Evolutionary conservation across 768 basidiomycete genomes (phyloP).

Genomic region (Tricholomella constricta): DNA sequence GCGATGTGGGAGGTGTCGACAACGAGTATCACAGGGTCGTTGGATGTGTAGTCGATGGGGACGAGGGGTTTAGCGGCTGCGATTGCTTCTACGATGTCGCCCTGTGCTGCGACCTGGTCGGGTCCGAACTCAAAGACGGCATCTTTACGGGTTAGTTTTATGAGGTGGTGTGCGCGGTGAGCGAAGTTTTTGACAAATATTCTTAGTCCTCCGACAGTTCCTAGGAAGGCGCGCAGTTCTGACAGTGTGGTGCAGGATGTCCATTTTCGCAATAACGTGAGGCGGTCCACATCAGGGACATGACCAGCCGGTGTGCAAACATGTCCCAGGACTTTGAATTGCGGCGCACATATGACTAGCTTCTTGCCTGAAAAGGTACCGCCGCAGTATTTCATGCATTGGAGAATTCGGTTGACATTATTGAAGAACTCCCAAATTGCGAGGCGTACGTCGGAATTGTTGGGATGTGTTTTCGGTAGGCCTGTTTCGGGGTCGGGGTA

Average conservation of each 20-base stretch:
- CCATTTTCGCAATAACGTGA: too few species aligned
- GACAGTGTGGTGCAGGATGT: too few species aligned
- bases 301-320: too few species aligned
- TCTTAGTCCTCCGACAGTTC: slow-evolving; percentile 31
- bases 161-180: slow-evolving; percentile 27
- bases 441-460: slow-evolving; percentile 34
- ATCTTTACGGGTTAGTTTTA: slow-evolving; percentile 20
- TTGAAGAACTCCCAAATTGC: slow-evolving; percentile 44
- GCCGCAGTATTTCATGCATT: too few species aligned
- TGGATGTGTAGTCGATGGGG: not conserved
- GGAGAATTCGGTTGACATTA: slow-evolving; percentile 38
- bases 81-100: too few species aligned
- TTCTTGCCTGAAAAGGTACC: too few species aligned
- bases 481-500: too few species aligned
- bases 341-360: too few species aligned
- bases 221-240: slow-evolving; percentile 35
- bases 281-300: too few species aligned
- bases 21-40: not conserved
- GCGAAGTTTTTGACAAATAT: slow-evolving; percentile 31
- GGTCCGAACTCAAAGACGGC: slow-evolving; percentile 30
- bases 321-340: too few species aligned
- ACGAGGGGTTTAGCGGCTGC: not conserved
- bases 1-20: slow-evolving; percentile 1
- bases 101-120: too few species aligned
- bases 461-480: too few species aligned